These are phyloP conservation scores for Auriscalpium microsporum DNA, from an alignment of 768 basidiomycete genomes.

Conservation along the genomic window DNA sequence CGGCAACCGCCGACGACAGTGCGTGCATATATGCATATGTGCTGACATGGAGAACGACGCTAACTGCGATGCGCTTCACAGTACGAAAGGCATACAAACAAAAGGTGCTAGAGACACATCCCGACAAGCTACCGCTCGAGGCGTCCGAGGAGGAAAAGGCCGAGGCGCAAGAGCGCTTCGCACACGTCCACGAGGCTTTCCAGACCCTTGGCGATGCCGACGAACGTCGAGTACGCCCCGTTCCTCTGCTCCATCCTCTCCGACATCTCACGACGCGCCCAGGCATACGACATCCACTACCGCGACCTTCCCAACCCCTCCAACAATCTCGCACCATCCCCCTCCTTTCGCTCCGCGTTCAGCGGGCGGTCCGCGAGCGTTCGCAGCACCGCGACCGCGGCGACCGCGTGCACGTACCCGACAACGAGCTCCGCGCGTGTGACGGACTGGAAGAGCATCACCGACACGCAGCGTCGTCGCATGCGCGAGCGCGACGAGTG, in stretches of 20 bases:
- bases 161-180: conserved; percentile 34
- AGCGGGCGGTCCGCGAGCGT: not conserved
- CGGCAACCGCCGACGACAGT: conserved; percentile 1
- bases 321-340: not conserved
- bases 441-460: not conserved
- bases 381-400: not conserved
- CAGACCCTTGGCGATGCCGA: conserved; percentile 45
- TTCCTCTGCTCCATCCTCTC: not conserved
- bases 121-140: conserved; percentile 55
- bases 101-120: conserved; percentile 63
- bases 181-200: conserved; percentile 57
- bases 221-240: conserved; percentile 42
- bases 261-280: not conserved
- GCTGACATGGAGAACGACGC: not conserved
- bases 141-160: conserved; percentile 44
- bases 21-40: not conserved
- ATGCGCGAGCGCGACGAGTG: conserved; percentile 1
- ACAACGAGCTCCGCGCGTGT: not conserved
- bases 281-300: conserved; percentile 1
- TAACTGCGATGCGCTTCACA: conserved; percentile 15
- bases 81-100: conserved; percentile 63
- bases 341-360: not conserved
- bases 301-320: not conserved
- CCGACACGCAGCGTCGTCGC: not conserved
- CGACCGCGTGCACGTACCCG: not conserved